Evolutionary conservation across 345 rosid genomes (phyloP).

Genomic region (Linum trigynum): DNA sequence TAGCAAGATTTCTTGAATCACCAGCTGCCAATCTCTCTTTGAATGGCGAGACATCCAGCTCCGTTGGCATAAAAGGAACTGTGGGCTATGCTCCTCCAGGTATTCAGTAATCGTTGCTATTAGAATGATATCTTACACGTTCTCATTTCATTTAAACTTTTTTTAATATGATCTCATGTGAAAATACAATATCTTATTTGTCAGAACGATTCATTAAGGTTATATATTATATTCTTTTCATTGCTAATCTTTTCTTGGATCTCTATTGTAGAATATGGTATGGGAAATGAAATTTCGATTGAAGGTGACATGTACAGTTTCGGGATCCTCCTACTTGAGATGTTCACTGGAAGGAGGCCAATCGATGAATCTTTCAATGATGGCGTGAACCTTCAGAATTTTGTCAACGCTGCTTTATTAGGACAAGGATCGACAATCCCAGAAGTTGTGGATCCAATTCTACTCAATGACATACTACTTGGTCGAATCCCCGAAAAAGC

Average conservation of each 20-base stretch:
- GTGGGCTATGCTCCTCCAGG: slow-evolving; percentile 10
- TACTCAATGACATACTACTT: background rate
- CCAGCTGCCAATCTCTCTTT: background rate
- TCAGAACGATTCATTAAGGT: no score
- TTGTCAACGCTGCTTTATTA: background rate
- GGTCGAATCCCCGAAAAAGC: background rate
- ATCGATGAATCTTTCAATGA: background rate
- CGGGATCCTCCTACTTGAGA: background rate
- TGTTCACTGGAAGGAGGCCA: slow-evolving; percentile 2
- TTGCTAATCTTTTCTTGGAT: background rate
- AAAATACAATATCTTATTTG: no score
- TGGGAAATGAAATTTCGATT: background rate
- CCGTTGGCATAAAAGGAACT: background rate
- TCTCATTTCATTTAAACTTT: no score
- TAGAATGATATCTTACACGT: no score
- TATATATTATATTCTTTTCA: background rate
- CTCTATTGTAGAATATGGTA: background rate
- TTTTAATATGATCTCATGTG: no score
- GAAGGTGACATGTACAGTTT: background rate
- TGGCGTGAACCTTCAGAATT: background rate
- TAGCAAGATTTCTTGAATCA: slow-evolving; percentile 1
- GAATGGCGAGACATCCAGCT: background rate
- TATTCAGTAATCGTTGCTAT: background rate
- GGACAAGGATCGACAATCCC: background rate
- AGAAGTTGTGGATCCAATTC: background rate